These are phyloP conservation scores for Cutaneotrichosporon dermatis DNA, from an alignment of 1,284 basidiomycete genomes.

Conservation along the genomic window DNA sequence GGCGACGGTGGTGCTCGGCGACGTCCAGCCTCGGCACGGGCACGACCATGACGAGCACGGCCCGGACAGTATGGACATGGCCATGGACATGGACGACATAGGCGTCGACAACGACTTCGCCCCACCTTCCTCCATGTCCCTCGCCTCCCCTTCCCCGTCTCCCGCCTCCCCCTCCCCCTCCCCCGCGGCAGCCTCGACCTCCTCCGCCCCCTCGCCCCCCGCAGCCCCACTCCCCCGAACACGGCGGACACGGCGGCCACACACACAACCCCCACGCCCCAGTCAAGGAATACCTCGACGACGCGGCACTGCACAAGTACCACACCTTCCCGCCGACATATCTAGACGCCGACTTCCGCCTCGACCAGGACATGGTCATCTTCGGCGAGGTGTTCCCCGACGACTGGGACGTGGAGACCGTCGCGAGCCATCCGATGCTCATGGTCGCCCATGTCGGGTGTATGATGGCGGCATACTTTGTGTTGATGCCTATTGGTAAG, in stretches of 20 bases:
- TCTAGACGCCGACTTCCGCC: conserved; percentile 37
- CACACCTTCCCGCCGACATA: conserved; percentile 41
- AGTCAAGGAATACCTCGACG: conserved; percentile 31
- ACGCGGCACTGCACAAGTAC: conserved; percentile 33
- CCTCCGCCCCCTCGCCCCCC: conserved; percentile 1
- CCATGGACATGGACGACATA: too few species aligned
- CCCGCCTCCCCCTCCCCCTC: too few species aligned
- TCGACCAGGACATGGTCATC: conserved; percentile 34
- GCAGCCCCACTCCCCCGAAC: neutral
- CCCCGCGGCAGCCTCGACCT: neutral
- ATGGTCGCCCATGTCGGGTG: conserved; percentile 32
- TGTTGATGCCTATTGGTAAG: conserved; percentile 35
- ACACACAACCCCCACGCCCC: conserved; percentile 30
- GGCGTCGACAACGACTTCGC: too few species aligned
- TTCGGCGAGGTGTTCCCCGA: conserved; percentile 40
- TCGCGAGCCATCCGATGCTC: conserved; percentile 29
- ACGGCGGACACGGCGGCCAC: conserved; percentile 13
- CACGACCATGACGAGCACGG: too few species aligned
- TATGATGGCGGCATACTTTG: conserved; percentile 40
- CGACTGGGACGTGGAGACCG: conserved; percentile 29
- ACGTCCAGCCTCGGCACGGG: too few species aligned
- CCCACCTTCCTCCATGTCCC: too few species aligned
- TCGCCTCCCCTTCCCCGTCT: too few species aligned
- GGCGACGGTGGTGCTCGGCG: too few species aligned
- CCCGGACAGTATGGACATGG: too few species aligned